Percentiles rank a stretch among this genome's conserved stretches.
These are phyloP conservation scores for Albugo candida DNA, from an alignment of 352 stramenopile species.

Conservation along the genomic window DNA sequence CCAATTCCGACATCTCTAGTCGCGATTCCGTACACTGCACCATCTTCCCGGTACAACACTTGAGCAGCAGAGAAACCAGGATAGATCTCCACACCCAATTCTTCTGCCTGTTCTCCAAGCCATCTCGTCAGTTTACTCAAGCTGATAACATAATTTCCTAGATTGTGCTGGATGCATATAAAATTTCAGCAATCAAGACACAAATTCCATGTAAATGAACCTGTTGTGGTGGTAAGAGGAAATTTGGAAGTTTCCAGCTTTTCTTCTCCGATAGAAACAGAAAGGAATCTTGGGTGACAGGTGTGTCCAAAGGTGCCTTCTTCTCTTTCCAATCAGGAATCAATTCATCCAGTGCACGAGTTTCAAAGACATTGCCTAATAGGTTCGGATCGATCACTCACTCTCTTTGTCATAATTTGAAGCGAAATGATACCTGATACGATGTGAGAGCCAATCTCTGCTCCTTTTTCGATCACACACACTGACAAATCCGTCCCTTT, in stretches of 20 bases:
- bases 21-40: conserved; percentile 84
- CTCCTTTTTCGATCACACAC: conserved; percentile 90
- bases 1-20: conserved; percentile 96
- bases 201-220: conserved; percentile 11
- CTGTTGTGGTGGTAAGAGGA: conserved; percentile 87
- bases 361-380: conserved; percentile 96
- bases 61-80: conserved; percentile 93
- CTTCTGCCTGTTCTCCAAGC: conserved; percentile 92
- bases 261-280: conserved; percentile 81
- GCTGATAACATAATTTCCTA: conserved; percentile 98
- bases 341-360: conserved; percentile 90
- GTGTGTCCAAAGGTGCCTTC: conserved; percentile 78
- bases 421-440: conserved; percentile 59
- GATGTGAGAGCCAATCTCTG: conserved; percentile 96
- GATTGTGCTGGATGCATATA: conserved; percentile 73
- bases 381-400: not conserved
- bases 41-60: conserved; percentile 71
- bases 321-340: conserved; percentile 90
- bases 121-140: conserved; percentile 93
- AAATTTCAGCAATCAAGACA: conserved; percentile 2
- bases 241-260: conserved; percentile 74
- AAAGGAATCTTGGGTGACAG: conserved; percentile 90
- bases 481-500: conserved; percentile 88
- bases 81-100: conserved; percentile 98
- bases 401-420: no score